Evolutionary conservation across 331 rosid genomes (phyloP), one percentile per base, ranked within the genome.

Genomic region (Rosa hybrid): DNA sequence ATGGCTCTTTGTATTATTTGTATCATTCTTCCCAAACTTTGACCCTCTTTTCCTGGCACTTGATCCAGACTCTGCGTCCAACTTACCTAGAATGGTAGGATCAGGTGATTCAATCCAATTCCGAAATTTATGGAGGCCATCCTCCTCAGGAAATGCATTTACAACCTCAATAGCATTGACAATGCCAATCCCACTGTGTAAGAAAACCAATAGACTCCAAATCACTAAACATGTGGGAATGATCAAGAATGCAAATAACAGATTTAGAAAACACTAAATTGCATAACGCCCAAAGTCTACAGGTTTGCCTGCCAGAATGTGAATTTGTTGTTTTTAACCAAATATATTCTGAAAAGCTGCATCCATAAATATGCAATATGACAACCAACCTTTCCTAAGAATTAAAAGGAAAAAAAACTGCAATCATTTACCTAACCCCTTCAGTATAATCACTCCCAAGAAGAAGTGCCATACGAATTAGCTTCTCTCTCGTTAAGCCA

Each of bases 361-460:
- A 80, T 69, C 45, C 60, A 62, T 49, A 75, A 77, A 34, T 57
- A 57, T 56, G 54, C 41, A 42, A 71, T 42, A 38, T 38, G 68
- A 82, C 81, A 67, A 81, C 80, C 75, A 82, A 83, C 27, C 85
- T 51, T 44, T 74, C 72, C 75, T 68, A 74, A 71, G 64, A 79
- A 73, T 46, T 44, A 77, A 69, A 42, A 60, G 7, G 63, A 63
- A 60, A 42, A 25, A 4, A 16, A 4, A 6, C 13, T 78, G 69
- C 41, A 74, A 73, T 79, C 54, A 74, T 60, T 75, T 82, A 94
- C 98, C 98, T 94, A 77, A 94, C 83, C 78, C 98, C 98, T 87
- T 95, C 98, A 56, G 98, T 95, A 84, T 95, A 95, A 83, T 95
- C 98, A 89, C 98, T 95, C 83, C 98, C 98, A 73, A 95, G 94